Evolutionary conservation across 306 rosid genomes (phyloP).

Genomic region (Rosa rugosa): DNA sequence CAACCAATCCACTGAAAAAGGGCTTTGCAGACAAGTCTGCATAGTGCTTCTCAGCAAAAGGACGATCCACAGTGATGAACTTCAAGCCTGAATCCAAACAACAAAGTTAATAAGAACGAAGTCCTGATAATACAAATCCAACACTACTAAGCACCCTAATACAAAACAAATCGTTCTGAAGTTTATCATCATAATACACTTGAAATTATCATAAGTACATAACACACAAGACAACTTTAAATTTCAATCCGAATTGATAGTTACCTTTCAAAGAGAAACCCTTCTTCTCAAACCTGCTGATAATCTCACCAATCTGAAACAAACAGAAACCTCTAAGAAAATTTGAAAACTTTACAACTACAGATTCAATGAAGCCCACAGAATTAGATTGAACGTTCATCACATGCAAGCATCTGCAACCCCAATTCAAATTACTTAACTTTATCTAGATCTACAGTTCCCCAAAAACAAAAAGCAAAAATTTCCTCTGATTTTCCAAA

Average conservation of each 20-base stretch:
- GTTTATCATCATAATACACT: too few species aligned
- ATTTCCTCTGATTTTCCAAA: neutral
- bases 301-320: slow-evolving; percentile 78
- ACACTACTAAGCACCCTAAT: neutral
- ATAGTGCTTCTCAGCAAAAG: slow-evolving; percentile 91
- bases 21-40: slow-evolving; percentile 91
- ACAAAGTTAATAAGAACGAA: neutral
- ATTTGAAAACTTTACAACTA: neutral
- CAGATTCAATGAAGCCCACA: neutral
- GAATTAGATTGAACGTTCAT: too few species aligned
- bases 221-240: neutral
- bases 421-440: neutral
- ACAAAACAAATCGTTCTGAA: neutral
- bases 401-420: neutral
- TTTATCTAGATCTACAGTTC: neutral
- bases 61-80: slow-evolving; percentile 63
- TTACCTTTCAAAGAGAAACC: slow-evolving; percentile 84
- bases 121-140: neutral
- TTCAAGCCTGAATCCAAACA: slow-evolving; percentile 63
- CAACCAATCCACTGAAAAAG: slow-evolving; percentile 81
- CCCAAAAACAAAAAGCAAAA: neutral
- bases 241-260: neutral
- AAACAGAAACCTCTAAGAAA: neutral
- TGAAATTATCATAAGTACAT: too few species aligned
- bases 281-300: slow-evolving; percentile 94